Evolutionary conservation across 805 yeast species (phyloP).

Genomic region (Pichia pseudocactophila): DNA sequence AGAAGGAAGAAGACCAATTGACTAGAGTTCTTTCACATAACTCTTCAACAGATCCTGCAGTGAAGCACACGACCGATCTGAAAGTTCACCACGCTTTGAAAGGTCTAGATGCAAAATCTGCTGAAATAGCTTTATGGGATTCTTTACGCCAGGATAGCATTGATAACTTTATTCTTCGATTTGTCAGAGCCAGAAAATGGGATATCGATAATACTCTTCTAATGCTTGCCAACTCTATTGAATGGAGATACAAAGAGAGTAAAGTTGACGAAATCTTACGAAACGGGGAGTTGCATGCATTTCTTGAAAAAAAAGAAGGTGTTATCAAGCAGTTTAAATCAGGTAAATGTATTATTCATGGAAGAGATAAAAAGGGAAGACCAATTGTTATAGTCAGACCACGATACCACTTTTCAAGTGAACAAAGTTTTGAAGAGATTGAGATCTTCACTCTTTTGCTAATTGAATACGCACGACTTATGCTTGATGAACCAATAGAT

Average conservation of each 20-base stretch:
- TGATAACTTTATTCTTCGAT: slow-evolving; percentile 70
- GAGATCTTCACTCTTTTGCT: slow-evolving; percentile 65
- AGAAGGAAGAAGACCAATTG: slow-evolving; percentile 14
- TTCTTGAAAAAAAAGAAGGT: slow-evolving; percentile 35
- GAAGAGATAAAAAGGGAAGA: slow-evolving; percentile 61
- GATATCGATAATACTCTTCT: slow-evolving; percentile 55
- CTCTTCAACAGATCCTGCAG: slow-evolving; percentile 22
- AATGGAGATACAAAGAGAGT: slow-evolving; percentile 63
- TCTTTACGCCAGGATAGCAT: slow-evolving; percentile 70
- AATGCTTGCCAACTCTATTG: slow-evolving; percentile 65
- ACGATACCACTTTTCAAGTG: slow-evolving; percentile 59
- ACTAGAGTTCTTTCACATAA: slow-evolving; percentile 17
- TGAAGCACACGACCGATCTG: slow-evolving; percentile 25
- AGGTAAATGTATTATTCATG: slow-evolving; percentile 68
- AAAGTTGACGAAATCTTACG: slow-evolving; percentile 53
- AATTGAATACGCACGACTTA: slow-evolving; percentile 76
- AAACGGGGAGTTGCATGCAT: slow-evolving; percentile 63
- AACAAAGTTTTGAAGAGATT: slow-evolving; percentile 61
- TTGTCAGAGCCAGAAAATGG: slow-evolving; percentile 83
- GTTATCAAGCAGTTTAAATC: slow-evolving; percentile 47
- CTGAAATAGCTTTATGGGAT: slow-evolving; percentile 47
- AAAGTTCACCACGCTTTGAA: slow-evolving; percentile 41
- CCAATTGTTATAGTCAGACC: slow-evolving; percentile 82
- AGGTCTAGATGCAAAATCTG: slow-evolving; percentile 41
- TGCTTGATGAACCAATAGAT: slow-evolving; percentile 66